Base-by-base conservation (phyloP, 805 yeast genomes). In the Spathaspora sp. region DNA sequence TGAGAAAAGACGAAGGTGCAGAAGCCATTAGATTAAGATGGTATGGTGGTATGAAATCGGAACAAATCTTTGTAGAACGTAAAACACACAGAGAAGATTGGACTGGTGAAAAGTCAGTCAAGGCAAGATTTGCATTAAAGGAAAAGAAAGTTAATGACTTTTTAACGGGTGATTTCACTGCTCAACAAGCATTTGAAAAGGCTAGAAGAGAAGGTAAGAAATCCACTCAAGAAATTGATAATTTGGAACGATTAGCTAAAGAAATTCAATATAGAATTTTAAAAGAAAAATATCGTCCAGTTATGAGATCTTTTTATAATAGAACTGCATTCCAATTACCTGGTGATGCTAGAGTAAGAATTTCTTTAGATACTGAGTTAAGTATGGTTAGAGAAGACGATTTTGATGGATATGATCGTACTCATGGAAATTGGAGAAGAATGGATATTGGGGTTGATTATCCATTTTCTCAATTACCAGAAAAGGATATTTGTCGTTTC, bases 101-200 rank as follows among this genome's bases (percentile, higher is more conserved):
- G 99, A 94, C 99, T 2, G 99, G 99, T 60, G 99, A 94, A 69
- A 93, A 93, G 72, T 89, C 97, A n/a, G 99, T 94, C 57, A 94
- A 94, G 72, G 98, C 98, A 5, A 82, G 99, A 68, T 94, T 94
- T 71, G 85, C 93, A 18, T 73, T 94, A 58, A 94, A 92, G 68
- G 99, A 94, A 68, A 89, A 87, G 67, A 81, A 90, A 64, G 91
- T 93, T 48, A 94, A 94, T 65, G 82, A 83, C 48, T 94, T 90
- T 67, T 68, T 93, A 73, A 72, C 74, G 35, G 99, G 99, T 59
- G 82, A 82, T 48, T 91, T 80, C 66, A 89, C 97, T 19, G 96
- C 92, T 10, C 80, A 82, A 44, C 94, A 91, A 68, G 96, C 88
- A 2, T 93, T 93, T 72, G 96, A 89, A 57, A 93, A 93, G 72